A percentile compares a stretch with the other conserved stretches of the same genome.
Evolutionary conservation across 1,139 yeast genomes (phyloP).

Genomic region (Hansenula anomala): DNA sequence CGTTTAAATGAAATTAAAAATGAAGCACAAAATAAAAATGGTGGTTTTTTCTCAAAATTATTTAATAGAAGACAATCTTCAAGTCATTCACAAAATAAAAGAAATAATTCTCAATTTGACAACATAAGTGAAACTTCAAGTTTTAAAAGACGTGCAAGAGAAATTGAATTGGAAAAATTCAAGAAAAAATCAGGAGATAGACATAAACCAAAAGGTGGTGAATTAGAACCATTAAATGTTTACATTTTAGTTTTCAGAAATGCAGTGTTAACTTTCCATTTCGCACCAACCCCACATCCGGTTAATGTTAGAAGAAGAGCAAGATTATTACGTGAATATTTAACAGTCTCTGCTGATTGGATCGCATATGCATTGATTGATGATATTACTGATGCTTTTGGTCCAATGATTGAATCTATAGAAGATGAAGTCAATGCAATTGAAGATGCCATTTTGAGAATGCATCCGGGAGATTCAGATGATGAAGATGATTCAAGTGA

Average conservation of each 20-base stretch:
- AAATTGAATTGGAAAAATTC: conserved; percentile 26
- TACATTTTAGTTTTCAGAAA: conserved; percentile 87
- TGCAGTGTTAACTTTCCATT: conserved; percentile 91
- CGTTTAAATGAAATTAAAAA: conserved; percentile 8
- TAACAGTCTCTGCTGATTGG: conserved; percentile 94
- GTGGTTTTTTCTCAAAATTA: conserved; percentile 7
- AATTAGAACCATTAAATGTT: conserved; percentile 86
- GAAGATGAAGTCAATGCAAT: conserved; percentile 90
- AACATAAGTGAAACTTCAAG: conserved; percentile 17
- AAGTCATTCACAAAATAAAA: conserved; percentile 8
- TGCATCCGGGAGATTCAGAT: conserved; percentile 60
- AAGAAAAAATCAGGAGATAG: conserved; percentile 38
- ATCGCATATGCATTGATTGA: conserved; percentile 94
- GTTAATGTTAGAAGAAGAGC: conserved; percentile 93
- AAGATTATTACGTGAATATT: conserved; percentile 76
- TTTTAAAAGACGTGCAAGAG: conserved; percentile 27
- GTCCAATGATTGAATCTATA: conserved; percentile 90
- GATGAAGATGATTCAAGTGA: conserved; percentile 33
- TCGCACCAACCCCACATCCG: conserved; percentile 93
- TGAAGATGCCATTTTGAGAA: conserved; percentile 81
- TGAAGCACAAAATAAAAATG: conserved; percentile 7
- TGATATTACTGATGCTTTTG: conserved; percentile 96
- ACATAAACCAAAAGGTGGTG: conserved; percentile 57
- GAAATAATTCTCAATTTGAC: conserved; percentile 10
- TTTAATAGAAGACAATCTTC: conserved; percentile 17